Evolutionary conservation across 2,329 filamentous ascomycete genomes (phyloP), one percentile per base, ranked within the genome.

Genomic region (Colletotrichum tamarilloi): DNA sequence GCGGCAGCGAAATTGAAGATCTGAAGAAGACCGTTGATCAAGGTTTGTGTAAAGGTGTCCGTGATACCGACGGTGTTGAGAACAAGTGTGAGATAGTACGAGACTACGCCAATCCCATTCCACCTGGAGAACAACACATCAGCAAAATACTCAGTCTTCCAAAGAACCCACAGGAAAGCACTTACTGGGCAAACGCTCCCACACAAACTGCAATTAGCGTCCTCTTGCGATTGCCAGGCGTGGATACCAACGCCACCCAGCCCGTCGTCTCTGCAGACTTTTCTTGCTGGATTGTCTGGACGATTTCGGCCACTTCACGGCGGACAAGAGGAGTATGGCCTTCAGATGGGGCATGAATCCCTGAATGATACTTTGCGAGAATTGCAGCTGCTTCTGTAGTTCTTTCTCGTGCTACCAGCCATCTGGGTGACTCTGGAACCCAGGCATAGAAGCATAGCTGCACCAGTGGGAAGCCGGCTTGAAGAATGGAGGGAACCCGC

Each of bases 381-480:
- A 89, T 85, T 0, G 79, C 74, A 3, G 84, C 79, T 4, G 89
- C 89, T 71, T 90, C 85, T 1, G 87, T 84, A 64, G 85, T 83
- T 26, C 85, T 82, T 57, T 86, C 87, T 59, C 87, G 85, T 35
- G 79, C 78, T n/a, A 84, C 82, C 71, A 77, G 86, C 84, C 66
- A 90, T 59, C 88, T 82, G 0, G 88, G 89, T 3, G 83, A 86
- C 77, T 91, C 89, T 0, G 89, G 88, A 6, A 88, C 65, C 58
- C 38, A 63, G 19, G 28, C 32, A 16, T 42, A 68, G 58, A 72
- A 72, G 32, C 58, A 59, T 5, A 74, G 58, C 16, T 72, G 68
- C 8, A 64, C 52, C 6, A 74, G 46, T 9, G 72, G 72, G 9
- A 74, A 55, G 2, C 72, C 72, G 16, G 52, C 68, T 8, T 74